Evolutionary conservation across 352 stramenopile species (phyloP).

Genomic region (Globisporangium camurandrum): DNA sequence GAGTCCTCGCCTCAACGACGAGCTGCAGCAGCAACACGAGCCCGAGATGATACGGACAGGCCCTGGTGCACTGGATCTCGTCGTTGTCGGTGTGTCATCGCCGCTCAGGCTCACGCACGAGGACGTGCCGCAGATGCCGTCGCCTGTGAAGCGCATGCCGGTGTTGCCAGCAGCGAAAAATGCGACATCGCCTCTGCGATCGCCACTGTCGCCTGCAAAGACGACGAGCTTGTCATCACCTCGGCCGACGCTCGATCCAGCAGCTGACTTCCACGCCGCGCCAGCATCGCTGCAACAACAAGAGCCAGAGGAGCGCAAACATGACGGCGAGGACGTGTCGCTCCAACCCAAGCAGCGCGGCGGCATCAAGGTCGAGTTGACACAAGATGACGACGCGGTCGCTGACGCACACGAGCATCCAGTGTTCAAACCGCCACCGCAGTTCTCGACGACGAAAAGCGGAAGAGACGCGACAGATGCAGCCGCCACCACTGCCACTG

Average conservation of each 20-base stretch:
- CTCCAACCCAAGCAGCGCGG: constrained; percentile 7
- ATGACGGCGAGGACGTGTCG: not conserved
- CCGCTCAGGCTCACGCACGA: constrained; percentile 21
- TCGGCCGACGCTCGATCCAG: not conserved
- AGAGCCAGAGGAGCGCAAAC: not conserved
- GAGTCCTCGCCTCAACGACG: constrained; percentile 1
- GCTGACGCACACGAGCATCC: not conserved
- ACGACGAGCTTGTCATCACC: too few relatives aligned
- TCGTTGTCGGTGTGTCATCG: constrained; percentile 31
- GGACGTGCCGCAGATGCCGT: not conserved
- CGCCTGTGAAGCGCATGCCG: constrained; percentile 5
- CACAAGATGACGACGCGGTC: not conserved
- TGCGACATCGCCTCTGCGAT: not conserved
- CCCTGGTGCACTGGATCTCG: constrained; percentile 17
- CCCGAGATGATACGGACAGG: constrained; percentile 1
- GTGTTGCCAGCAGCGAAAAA: not conserved
- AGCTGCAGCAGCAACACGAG: not conserved
- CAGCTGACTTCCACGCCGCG: too few relatives aligned
- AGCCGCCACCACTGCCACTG: too few relatives aligned
- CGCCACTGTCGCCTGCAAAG: not conserved
- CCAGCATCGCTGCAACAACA: not conserved
- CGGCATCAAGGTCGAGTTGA: constrained; percentile 14
- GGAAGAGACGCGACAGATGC: too few relatives aligned
- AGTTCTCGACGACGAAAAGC: constrained; percentile 8
- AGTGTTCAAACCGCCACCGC: constrained; percentile 2